Base-by-base conservation (phyloP, 805 yeast species). In the Candida gorgasii region DNA sequence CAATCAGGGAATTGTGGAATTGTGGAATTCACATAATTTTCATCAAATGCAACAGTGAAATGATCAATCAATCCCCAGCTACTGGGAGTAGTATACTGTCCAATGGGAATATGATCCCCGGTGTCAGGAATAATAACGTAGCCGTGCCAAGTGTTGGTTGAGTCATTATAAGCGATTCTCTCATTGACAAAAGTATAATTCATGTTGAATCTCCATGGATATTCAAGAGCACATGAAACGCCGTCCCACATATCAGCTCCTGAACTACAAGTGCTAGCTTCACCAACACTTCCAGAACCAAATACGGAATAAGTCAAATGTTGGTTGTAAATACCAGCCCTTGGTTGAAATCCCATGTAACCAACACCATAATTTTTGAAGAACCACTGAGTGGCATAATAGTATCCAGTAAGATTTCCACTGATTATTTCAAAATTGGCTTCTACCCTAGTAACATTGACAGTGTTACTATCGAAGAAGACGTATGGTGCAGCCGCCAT, bases 181-280 rank as follows among this genome's bases (percentile, higher is more conserved):
- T 12, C 23, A 20, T 33, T 32, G 18, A 35, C 41, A 35, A 46
- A 29, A 18, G 50, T 40, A 27, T 48, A 46, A 26, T 40, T 48
- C n/a, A 34, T 45, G 8, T 37, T 35, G 27, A 40, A 43, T 27
- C 38, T 24, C 51, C 51, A 48, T 8, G 43, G 42, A 18, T 15
- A 40, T 19, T 39, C 43, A 1, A 22, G 24, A 13, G 42, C 33
- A 29, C 49, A 48, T 3, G 48, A 46, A 8, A 38, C 40, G 3
- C 50, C 50, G n/a, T 32, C n/a, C 1, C 50, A 48, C n/a, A 42
- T 43, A 39, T 45, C 52, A 3, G 52, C 50, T n/a, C 52, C 52
- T 20, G 16, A 19, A 11, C 11, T 3, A 29, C 50, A 48, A 7
- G 22, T n/a, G 6, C 27, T 28, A n/a, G 33, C 23, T 17, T 41